Percentiles rank a stretch among this genome's conserved stretches.
Evolutionary conservation across 1,284 basidiomycete genomes (phyloP).

Genomic region (Trichosporon asahii): DNA sequence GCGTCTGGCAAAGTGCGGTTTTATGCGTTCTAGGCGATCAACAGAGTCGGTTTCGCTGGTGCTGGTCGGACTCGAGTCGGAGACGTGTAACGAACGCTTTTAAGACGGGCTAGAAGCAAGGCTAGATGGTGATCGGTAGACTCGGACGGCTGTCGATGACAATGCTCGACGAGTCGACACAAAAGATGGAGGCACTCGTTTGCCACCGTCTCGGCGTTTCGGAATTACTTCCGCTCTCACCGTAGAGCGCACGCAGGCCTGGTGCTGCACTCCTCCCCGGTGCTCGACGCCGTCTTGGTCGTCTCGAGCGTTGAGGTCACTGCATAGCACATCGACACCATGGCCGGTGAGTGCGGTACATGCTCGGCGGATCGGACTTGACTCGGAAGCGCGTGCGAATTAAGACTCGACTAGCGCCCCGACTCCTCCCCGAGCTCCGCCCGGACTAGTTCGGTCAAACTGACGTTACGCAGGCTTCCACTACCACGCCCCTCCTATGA

Average conservation of each 20-base stretch:
- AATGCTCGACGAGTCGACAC: conserved; percentile 7
- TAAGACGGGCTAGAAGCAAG: background rate
- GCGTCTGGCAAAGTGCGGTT: background rate
- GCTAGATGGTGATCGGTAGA: background rate
- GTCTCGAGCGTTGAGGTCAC: conserved; percentile 4
- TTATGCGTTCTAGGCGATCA: background rate
- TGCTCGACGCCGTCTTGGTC: conserved; percentile 5
- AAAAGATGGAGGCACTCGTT: background rate
- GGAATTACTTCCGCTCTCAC: conserved; percentile 6
- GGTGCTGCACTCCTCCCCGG: background rate
- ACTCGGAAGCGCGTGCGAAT: background rate
- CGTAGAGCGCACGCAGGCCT: conserved; percentile 1
- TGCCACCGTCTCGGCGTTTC: conserved; percentile 4
- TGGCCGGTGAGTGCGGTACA: conserved; percentile 2
- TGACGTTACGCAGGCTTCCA: conserved; percentile 63
- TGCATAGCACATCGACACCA: conserved; percentile 6
- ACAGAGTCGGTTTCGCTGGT: background rate
- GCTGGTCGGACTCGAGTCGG: conserved; percentile 13
- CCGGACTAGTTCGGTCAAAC: background rate
- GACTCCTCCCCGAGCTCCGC: background rate
- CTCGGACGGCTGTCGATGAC: background rate
- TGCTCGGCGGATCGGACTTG: background rate
- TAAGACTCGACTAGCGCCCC: background rate
- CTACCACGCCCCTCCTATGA: conserved; percentile 74
- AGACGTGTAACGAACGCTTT: background rate